These are phyloP conservation scores for Halophytophthora batemanensis DNA, from an alignment of 352 stramenopile species.

Conservation along the genomic window DNA sequence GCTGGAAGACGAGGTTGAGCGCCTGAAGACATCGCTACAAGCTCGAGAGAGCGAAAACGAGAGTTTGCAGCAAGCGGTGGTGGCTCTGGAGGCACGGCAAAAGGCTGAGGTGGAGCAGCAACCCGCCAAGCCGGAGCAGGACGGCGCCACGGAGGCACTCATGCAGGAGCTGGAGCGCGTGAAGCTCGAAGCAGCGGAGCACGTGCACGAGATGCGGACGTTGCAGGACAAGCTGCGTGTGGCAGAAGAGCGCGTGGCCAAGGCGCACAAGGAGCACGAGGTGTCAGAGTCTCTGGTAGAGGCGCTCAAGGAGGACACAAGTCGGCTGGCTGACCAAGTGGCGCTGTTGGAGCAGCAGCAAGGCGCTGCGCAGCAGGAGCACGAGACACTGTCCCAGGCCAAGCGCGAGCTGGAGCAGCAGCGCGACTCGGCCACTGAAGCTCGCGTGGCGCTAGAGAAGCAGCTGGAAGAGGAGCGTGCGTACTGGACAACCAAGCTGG, in stretches of 20 bases:
- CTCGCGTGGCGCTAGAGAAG: conserved; percentile 24
- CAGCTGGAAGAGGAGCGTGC: conserved; percentile 59
- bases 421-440: conserved; percentile 20
- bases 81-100: conserved; percentile 11
- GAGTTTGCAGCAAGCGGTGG: conserved; percentile 26
- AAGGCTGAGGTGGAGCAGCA: conserved; percentile 10
- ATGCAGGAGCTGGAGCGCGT: conserved; percentile 62
- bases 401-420: conserved; percentile 29
- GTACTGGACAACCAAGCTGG: conserved; percentile 70
- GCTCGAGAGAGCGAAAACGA: conserved; percentile 16
- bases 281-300: conserved; percentile 22
- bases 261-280: conserved; percentile 20
- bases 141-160: conserved; percentile 23
- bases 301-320: conserved; percentile 32
- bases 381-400: conserved; percentile 14
- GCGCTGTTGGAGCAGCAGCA: conserved; percentile 25
- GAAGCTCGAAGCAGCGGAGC: conserved; percentile 51
- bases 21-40: conserved; percentile 15
- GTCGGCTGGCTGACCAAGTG: conserved; percentile 31
- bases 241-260: conserved; percentile 20
- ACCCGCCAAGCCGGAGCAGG: too few species aligned
- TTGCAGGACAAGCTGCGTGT: conserved; percentile 38
- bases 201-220: conserved; percentile 33
- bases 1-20: conserved; percentile 19
- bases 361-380: conserved; percentile 20